Base-by-base conservation (phyloP, 257 asterid genomes). In the Nicotiana undulata region DNA sequence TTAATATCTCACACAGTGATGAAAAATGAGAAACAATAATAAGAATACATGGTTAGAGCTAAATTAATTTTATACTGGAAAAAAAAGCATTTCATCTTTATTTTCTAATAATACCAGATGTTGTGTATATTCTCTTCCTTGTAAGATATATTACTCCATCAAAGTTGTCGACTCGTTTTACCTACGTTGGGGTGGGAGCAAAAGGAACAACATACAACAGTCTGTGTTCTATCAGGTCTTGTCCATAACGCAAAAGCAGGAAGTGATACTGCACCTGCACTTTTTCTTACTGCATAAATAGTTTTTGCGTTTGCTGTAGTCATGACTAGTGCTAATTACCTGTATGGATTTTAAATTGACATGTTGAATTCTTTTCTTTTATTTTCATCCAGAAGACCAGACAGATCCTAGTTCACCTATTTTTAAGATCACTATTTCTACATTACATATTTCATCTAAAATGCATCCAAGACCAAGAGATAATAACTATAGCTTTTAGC, bases 21-120 rank as follows among this genome's bases (percentile, higher is more conserved):
- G 5, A 49, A 74, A 26, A 74, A 74, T 24, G 24, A 74, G 61
- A 74, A 74, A 49, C 24, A 22, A 72, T 40, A 58, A 44, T 13
- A 70, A 40, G 58, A 40, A 68, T 37, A 8, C 60, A 46, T 49
- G 61, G 61, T 74, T 49, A 74, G 60, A 74, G 44, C 78, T 74
- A 24, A 74, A 20, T 40, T 72, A 49, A 72, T n/a, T n/a, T n/a
- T n/a, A n/a, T n/a, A n/a, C n/a, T n/a, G n/a, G n/a, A n/a, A n/a
- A n/a, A n/a, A n/a, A n/a, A n/a, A n/a, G n/a, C 31, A 74, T 49
- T 49, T 46, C 78, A 72, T 49, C 61, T 44, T 74, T 74, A 74
- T 24, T 49, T 40, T 72, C 59, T 74, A 6, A 37, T 7, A 74
- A 44, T 12, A 20, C 24, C 78, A 72, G 78, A 74, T 24, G 78